These are phyloP conservation scores for Scenedesmus sp. DNA, from an alignment of 163 green algal species.

Conservation along the genomic window DNA sequence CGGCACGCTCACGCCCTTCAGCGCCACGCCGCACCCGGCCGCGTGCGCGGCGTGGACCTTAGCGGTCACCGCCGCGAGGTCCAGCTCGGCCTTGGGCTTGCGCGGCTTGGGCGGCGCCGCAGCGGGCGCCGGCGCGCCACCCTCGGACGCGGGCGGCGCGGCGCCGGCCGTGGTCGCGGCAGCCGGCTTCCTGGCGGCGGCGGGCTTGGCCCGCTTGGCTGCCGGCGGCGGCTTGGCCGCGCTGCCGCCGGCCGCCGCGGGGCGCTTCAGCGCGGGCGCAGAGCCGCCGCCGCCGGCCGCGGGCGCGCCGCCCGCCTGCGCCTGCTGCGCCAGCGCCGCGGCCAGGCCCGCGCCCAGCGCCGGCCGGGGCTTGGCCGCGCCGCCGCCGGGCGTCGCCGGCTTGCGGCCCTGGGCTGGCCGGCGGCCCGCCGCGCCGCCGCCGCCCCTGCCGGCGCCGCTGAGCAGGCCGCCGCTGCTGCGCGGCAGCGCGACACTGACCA, in stretches of 20 bases:
- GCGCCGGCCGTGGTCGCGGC: not conserved
- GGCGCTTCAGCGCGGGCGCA: not conserved
- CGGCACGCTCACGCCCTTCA: conserved; percentile 65
- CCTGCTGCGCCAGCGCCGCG: too few species aligned
- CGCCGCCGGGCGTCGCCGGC: not conserved
- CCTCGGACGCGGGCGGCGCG: not conserved
- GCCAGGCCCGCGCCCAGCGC: too few species aligned
- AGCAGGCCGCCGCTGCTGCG: too few species aligned
- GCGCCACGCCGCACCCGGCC: conserved; percentile 34
- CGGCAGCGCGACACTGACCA: too few species aligned
- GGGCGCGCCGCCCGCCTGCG: not conserved
- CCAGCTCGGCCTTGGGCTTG: conserved; percentile 64
- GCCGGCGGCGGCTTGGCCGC: not conserved
- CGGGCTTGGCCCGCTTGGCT: conserved; percentile 4
- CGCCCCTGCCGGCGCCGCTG: too few species aligned
- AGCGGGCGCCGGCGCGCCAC: conserved; percentile 1
- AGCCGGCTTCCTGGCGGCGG: conserved; percentile 6
- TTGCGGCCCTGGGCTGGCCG: not conserved
- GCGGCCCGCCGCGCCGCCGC: not conserved
- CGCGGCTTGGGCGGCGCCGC: conserved; percentile 2
- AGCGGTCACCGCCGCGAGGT: conserved; percentile 52
- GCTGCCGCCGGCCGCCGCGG: not conserved
- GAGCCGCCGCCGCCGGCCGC: not conserved
- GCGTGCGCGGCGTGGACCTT: conserved; percentile 58
- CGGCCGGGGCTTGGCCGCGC: too few species aligned